Conservation (phyloP, 2,329 filamentous ascomycete genomes). For the Fusarium cicatricum region DNA sequence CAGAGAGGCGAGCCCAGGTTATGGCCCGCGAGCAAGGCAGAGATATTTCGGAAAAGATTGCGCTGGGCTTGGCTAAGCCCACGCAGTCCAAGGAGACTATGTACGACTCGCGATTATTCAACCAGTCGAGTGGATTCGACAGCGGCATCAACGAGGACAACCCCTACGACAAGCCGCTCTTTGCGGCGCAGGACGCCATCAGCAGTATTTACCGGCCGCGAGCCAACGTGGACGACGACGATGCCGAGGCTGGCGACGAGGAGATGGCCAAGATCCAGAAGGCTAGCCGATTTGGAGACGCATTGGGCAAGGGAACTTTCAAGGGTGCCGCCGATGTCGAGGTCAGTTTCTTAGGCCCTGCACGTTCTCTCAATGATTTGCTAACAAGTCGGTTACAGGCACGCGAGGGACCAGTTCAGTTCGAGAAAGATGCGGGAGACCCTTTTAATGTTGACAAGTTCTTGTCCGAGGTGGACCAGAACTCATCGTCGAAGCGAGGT, state of each 20-base stretch:
- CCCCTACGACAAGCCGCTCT: slow-evolving; percentile 94
- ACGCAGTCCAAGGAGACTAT: slow-evolving; percentile 92
- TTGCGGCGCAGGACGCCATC: slow-evolving; percentile 94
- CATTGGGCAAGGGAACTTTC: slow-evolving; percentile 88
- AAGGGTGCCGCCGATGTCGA: slow-evolving; percentile 86
- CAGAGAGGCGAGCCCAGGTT: slow-evolving; percentile 88
- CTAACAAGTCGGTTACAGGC: slow-evolving; percentile 58
- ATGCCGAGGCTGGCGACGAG: slow-evolving; percentile 79
- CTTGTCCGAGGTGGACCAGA: slow-evolving; percentile 79
- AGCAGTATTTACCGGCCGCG: slow-evolving; percentile 91
- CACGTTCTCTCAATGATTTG: not conserved
- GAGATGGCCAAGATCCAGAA: slow-evolving; percentile 91
- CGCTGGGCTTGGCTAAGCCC: slow-evolving; percentile 91
- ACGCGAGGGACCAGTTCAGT: slow-evolving; percentile 92
- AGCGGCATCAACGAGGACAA: slow-evolving; percentile 98
- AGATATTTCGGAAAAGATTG: slow-evolving; percentile 97
- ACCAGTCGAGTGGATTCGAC: slow-evolving; percentile 90
- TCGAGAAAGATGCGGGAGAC: slow-evolving; percentile 86
- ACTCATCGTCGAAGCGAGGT: slow-evolving; percentile 72
- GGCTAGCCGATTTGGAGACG: slow-evolving; percentile 82
- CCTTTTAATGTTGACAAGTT: slow-evolving; percentile 96
- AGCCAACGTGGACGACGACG: slow-evolving; percentile 77
- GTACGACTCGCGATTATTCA: slow-evolving; percentile 97
- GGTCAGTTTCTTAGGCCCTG: slow-evolving; percentile 55
- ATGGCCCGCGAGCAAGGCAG: slow-evolving; percentile 95